These are phyloP conservation scores for Trifolium repens DNA, from an alignment of 306 rosid genomes.

Conservation along the genomic window DNA sequence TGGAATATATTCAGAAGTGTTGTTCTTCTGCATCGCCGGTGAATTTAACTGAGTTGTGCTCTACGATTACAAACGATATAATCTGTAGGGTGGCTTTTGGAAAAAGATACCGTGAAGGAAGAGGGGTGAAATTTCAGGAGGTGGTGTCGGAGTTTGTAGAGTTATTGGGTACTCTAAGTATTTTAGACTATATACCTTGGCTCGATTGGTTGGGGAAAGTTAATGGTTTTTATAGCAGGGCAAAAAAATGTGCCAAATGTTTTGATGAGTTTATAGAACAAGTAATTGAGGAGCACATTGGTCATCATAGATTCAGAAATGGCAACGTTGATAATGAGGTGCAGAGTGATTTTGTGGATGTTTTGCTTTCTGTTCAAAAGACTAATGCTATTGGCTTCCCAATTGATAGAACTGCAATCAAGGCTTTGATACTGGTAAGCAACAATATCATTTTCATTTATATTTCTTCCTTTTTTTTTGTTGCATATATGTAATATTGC, in stretches of 20 bases:
- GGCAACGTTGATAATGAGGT: background rate
- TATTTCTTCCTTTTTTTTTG: too few relatives aligned
- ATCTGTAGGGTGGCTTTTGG: constrained; percentile 20
- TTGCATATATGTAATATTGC: too few relatives aligned
- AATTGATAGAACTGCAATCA: constrained; percentile 16
- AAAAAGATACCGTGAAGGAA: background rate
- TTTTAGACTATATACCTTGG: constrained; percentile 30
- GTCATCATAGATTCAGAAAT: too few relatives aligned
- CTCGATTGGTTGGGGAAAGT: constrained; percentile 14
- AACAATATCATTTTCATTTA: background rate
- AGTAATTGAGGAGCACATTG: background rate
- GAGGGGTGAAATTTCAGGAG: background rate
- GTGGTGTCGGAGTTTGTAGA: constrained; percentile 10
- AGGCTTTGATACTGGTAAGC: constrained; percentile 30
- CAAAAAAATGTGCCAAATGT: constrained; percentile 3
- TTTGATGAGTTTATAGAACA: constrained; percentile 23
- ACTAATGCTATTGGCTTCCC: background rate
- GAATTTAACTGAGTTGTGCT: background rate
- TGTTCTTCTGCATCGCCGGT: background rate
- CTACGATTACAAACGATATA: constrained; percentile 2
- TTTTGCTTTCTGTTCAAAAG: constrained; percentile 22
- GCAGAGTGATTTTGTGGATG: constrained; percentile 11
- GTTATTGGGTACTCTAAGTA: background rate
- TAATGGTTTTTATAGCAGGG: constrained; percentile 23
- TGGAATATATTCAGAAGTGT: background rate